Evolutionary conservation across 495 filamentous ascomycete genomes (phyloP).

Genomic region (Hypoxylon subgilvum): DNA sequence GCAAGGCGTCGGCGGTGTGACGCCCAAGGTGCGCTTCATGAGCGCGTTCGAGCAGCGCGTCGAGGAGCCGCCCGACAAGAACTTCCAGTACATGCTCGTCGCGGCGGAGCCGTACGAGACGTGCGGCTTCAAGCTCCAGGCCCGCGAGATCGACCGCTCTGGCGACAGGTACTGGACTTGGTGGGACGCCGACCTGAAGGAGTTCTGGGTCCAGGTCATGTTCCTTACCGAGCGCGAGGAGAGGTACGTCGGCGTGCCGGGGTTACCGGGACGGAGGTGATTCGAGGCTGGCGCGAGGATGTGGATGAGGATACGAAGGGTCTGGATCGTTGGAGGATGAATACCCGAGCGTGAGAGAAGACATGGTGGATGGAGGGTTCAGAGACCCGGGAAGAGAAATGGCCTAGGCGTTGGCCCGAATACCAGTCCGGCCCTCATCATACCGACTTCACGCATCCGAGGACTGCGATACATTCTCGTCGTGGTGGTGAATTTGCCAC

Average conservation of each 20-base stretch:
- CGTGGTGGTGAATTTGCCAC: no score
- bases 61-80: constrained; percentile 92
- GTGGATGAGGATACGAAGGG: not conserved
- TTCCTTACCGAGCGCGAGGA: constrained; percentile 99
- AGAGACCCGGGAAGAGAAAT: no score
- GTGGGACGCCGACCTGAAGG: constrained; percentile 95
- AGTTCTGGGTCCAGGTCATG: constrained; percentile 98
- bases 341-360: constrained; percentile 1
- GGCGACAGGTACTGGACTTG: constrained; percentile 89
- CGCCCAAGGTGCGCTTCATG: constrained; percentile 93
- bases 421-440: no score
- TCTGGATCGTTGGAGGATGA: no score
- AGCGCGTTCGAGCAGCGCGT: constrained; percentile 95
- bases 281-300: not conserved
- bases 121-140: constrained; percentile 94
- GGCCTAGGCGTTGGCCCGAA: no score
- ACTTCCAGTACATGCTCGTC: constrained; percentile 91
- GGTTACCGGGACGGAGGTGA: constrained; percentile 64
- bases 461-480: no score
- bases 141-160: constrained; percentile 87
- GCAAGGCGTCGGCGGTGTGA: no score
- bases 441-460: no score
- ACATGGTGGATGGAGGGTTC: not conserved
- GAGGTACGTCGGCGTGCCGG: constrained; percentile 90
- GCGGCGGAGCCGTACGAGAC: constrained; percentile 99